Base-by-base conservation (phyloP, 257 asterid genomes). In the Solanum sitiens region DNA sequence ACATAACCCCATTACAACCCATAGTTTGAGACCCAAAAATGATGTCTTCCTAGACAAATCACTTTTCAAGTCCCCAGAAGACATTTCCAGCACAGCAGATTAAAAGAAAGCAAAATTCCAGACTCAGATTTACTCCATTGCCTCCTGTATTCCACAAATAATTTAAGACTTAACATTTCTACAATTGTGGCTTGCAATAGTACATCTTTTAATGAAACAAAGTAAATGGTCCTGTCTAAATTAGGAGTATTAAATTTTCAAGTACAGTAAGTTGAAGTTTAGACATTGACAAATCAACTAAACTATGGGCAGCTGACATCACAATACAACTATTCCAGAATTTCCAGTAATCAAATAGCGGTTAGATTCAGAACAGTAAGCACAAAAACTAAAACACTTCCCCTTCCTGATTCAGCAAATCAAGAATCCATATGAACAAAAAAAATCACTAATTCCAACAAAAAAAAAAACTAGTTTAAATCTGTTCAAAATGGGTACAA, bases 1-100 rank as follows among this genome's bases (percentile, higher is more conserved):
- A 70, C 94, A 93, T 82, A 97, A 74, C 71, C 98, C 95, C 12
- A 97, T 92, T 39, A 95, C 90, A 91, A 94, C 98, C 99, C 99
- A 97, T 32, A 97, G 92, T 87, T 95, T 97, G 53, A 97, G 91
- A 86, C 91, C 91, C 86, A 96, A 94, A 74, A 95, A 94, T 4
- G 92, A 83, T 74, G 93, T 91, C 90, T 90, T 95, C 89, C 91
- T 94, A 3, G 96, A 93, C 87, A 95, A 87, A 75, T 91, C 93
- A 13, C 95, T 73, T 79, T 93, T 91, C 79, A 97, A 90, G 67
- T 84, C 87, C 45, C 86, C 94, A 3, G 98, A 92, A 30, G 96
- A 71, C 99, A 96, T 96, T 90, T 92, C 91, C 90, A 8, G 82
- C 85, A 32, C 89, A 47, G 74, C 27, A 53, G 83, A 86, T 20